Conservation (phyloP, 2,329 filamentous ascomycete genomes). For the Rachicladosporium sp. region DNA sequence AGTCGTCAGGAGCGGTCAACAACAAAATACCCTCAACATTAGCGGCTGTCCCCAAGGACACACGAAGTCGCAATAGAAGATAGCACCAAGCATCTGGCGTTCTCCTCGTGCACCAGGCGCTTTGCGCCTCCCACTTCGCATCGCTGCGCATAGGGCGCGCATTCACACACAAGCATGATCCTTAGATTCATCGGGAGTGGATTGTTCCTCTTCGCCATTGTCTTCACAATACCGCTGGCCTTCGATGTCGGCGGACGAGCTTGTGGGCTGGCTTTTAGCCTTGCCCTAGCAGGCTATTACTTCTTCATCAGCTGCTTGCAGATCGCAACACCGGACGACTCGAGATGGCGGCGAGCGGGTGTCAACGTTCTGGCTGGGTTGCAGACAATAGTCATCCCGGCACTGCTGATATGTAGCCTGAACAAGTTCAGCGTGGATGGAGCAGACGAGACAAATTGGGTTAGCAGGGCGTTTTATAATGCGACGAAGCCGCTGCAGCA, state of each 20-base stretch:
- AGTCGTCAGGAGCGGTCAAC: too few species aligned
- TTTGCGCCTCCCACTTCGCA: not conserved
- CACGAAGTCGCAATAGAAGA: too few species aligned
- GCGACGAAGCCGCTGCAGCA: slow-evolving; percentile 25
- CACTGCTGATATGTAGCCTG: slow-evolving; percentile 84
- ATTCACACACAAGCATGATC: slow-evolving; percentile 24
- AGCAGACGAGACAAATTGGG: slow-evolving; percentile 60
- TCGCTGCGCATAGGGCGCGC: not conserved
- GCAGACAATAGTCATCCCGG: slow-evolving; percentile 79
- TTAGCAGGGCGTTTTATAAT: slow-evolving; percentile 46
- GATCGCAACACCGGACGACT: slow-evolving; percentile 66
- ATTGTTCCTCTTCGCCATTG: slow-evolving; percentile 75
- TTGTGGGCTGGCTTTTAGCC: slow-evolving; percentile 85
- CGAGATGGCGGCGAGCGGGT: slow-evolving; percentile 60
- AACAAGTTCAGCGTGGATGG: slow-evolving; percentile 90
- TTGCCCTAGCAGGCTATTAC: slow-evolving; percentile 82
- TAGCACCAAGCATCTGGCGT: too few species aligned
- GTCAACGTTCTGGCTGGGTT: slow-evolving; percentile 57
- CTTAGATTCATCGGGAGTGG: slow-evolving; percentile 36
- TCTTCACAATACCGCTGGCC: slow-evolving; percentile 90
- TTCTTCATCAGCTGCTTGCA: slow-evolving; percentile 73
- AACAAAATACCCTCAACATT: too few species aligned
- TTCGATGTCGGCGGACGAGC: slow-evolving; percentile 96
- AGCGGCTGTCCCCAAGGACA: too few species aligned
- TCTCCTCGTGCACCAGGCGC: not conserved